Base-by-base conservation (phyloP, 1,284 basidiomycete genomes). In the Boletellus dicymbophilus region DNA sequence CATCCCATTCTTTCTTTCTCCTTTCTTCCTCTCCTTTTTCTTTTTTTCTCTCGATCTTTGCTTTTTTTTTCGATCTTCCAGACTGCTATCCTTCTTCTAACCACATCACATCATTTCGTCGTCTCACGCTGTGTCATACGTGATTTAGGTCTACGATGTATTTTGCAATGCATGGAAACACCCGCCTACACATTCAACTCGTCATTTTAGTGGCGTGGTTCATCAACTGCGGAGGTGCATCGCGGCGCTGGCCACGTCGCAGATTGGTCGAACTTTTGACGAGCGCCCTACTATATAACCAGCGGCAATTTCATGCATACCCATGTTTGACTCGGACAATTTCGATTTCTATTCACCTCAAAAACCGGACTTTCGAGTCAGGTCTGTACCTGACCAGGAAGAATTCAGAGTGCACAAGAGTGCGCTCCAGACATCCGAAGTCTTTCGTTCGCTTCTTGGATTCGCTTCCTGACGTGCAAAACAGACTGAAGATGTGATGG, bases 361-460 rank as follows among this genome's bases (percentile, higher is more conserved):
- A 38, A 65, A 75, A 22, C 69, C 79, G 10, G 76, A 84, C 58
- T 80, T 85, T 57, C 56, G 67, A 28, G 73, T 86, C 21, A 74
- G 70, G 34, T 84, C 82, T 27, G 65, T 74, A 33, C 70, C 69
- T 30, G 82, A 82, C 64, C 68, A 70, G 26, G 67, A 71, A 26
- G 65, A 63, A 41, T 84, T 81, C 63, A 57, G 62, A 1, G 82
- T 81, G 46, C 72, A 69, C 52, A 75, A 76, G 26, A 58, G 68
- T 34, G 75, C 75, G 22, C 69, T 86, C 46, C 59, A 65, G 46
- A 70, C 66, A 46, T 85, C 82, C 56, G 74, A 80, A 58, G 75
- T 85, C 51, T 86, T 87, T 58, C 68, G 84, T 84, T 69, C 56
- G 79, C 66, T 21, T 47, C 48, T 18, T 36, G 34, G 50, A 48